Conservation (phyloP, 2,329 filamentous ascomycete species). For the Diaporthe nobilis region DNA sequence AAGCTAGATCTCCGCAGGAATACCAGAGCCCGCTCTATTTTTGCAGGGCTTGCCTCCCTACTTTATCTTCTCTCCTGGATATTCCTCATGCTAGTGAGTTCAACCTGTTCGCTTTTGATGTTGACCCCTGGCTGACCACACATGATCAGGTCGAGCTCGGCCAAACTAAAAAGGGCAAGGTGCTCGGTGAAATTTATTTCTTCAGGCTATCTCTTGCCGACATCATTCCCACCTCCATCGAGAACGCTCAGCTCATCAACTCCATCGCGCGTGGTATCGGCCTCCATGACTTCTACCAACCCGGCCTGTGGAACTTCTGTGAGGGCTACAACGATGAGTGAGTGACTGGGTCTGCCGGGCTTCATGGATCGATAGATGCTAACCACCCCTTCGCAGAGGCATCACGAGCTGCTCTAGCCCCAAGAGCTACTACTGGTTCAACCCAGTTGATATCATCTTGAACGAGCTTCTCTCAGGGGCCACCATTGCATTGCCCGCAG, state of each 20-base stretch:
- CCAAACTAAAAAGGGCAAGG: constrained; percentile 72
- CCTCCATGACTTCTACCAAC: constrained; percentile 93
- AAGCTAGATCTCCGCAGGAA: constrained; percentile 57
- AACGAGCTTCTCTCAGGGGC: constrained; percentile 86
- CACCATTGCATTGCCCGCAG: constrained; percentile 82
- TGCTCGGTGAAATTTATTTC: constrained; percentile 83
- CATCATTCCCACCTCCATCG: constrained; percentile 81
- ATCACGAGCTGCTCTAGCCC: constrained; percentile 83
- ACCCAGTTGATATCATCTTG: constrained; percentile 86
- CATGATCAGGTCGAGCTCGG: constrained; percentile 73
- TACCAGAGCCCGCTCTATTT: constrained; percentile 69
- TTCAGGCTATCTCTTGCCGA: constrained; percentile 86
- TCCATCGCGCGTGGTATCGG: constrained; percentile 88
- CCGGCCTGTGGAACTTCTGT: constrained; percentile 93
- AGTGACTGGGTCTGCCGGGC: constrained; percentile 43
- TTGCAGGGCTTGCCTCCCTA: constrained; percentile 75
- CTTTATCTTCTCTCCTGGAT: constrained; percentile 82
- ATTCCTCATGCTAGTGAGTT: constrained; percentile 81
- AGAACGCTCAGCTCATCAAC: constrained; percentile 84
- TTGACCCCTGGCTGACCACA: constrained; percentile 29
- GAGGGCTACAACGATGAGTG: constrained; percentile 82
- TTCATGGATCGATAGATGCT: neutral
- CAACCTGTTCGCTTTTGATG: neutral
- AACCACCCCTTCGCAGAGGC: constrained; percentile 71
- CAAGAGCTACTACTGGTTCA: constrained; percentile 86